Evolutionary conservation across 2,329 filamentous ascomycete species (phyloP).

Genomic region (Colletotrichum filicis): DNA sequence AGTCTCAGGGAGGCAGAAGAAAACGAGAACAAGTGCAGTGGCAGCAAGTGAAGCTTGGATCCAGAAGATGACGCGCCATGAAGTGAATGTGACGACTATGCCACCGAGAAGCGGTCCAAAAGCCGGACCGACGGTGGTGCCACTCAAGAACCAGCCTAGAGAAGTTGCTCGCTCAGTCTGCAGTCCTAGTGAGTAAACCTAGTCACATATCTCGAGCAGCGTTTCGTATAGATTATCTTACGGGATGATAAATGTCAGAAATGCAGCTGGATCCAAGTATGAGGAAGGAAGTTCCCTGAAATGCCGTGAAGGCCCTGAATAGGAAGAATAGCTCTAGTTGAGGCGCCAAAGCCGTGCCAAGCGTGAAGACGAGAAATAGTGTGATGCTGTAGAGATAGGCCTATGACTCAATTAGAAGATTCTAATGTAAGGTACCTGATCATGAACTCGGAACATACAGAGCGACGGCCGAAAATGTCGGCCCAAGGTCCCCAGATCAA

Average conservation of each 20-base stretch:
- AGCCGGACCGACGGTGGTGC: conserved; percentile 77
- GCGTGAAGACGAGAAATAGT: conserved; percentile 74
- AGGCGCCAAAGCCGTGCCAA: conserved; percentile 77
- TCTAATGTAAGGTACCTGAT: neutral
- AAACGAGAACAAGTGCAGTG: conserved; percentile 69
- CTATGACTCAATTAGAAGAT: conserved; percentile 44
- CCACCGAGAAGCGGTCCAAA: conserved; percentile 78
- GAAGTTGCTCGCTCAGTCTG: conserved; percentile 75
- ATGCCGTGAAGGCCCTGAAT: conserved; percentile 79
- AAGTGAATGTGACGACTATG: conserved; percentile 79
- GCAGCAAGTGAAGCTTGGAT: conserved; percentile 77
- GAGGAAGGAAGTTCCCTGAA: conserved; percentile 80
- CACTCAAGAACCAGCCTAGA: conserved; percentile 78
- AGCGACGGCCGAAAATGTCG: conserved; percentile 69
- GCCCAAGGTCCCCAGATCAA: conserved; percentile 80
- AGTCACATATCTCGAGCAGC: neutral
- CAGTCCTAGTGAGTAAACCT: too few relatives aligned
- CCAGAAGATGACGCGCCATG: conserved; percentile 83
- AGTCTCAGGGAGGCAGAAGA: conserved; percentile 78
- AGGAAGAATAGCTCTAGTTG: conserved; percentile 78
- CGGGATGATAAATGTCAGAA: conserved; percentile 44
- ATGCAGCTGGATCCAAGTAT: conserved; percentile 77
- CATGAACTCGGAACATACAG: conserved; percentile 51
- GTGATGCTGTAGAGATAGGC: conserved; percentile 68
- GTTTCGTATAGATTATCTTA: conserved; percentile 41